Evolutionary conservation across 2,329 filamentous ascomycete species (phyloP), one percentile per base, ranked within the genome.

Genomic region (Hypoxylon sp.): DNA sequence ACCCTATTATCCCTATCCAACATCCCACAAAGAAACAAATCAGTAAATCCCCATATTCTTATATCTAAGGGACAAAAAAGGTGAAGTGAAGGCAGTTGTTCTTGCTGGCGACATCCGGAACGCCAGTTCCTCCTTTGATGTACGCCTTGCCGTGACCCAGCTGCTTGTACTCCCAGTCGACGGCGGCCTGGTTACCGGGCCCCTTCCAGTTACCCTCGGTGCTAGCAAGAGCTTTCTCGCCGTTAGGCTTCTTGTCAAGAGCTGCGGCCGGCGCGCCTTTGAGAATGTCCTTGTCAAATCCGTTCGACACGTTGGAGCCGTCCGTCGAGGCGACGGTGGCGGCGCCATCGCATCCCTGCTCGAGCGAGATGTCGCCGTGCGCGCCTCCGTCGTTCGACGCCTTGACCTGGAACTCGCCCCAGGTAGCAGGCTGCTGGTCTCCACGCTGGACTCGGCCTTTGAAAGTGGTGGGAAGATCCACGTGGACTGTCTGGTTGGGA

Each of bases 361-460:
- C 68, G 0, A 79, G 59, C 7, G 69, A 73, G 53, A 80, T 76
- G 58, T 80, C 78, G 22, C 79, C 79, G 61, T 80, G 78, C 0
- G 78, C 77, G 4, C 67, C 65, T 14, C 74, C 70, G 67, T 80
- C 78, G 58, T 80, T 71, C 2, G 67, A 66, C 9, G 78, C 78
- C 24, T 74, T 72, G 56, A 80, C 69, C 61, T 80, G 78, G 68
- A 80, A 80, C 64, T 80, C 78, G 20, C 74, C 77, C 78, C 78
- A 80, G 0, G 78, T 80, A 18, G 74, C 73, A 1, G 78, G 78
- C n/a, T 74, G 71, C 28, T 73, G 67, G 38, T 70, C 75, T 4
- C 78, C 78, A 33, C 78, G 75, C 70, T 80, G 78, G 11, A 80
- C 78, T n/a, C 79, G 77, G 63, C 79, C 79, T 64, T 81, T 80